Percentiles rank a stretch among this genome's conserved stretches.
phyloP scores from a whole-genome alignment of 202 grass and related monocot genomes.

The Panicum virgatum region DNA sequence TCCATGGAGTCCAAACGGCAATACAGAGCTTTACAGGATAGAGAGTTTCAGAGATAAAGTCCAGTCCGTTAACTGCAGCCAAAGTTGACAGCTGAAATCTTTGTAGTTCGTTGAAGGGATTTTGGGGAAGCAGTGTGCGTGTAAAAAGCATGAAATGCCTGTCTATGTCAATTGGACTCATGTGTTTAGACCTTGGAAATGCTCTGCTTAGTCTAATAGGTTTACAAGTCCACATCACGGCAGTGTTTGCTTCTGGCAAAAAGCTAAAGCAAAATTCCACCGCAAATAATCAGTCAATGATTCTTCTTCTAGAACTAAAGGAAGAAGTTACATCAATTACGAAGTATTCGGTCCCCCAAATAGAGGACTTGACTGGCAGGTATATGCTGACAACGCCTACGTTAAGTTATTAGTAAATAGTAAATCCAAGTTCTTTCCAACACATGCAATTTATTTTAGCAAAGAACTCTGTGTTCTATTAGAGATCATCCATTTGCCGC shows the following conservation, averaged over 20 bases:
- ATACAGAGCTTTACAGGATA: not conserved
- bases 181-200: conserved; percentile 32
- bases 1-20: not conserved
- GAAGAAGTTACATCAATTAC: not conserved
- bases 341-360: not conserved
- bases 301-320: conserved; percentile 38
- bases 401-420: not conserved
- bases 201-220: conserved; percentile 23
- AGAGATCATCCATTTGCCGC: not conserved
- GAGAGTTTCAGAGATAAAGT: not conserved
- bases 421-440: not conserved
- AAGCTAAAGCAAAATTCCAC: conserved; percentile 13
- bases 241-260: conserved; percentile 34
- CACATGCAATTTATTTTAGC: not conserved
- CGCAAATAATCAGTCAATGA: conserved; percentile 31
- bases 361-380: conserved; percentile 18
- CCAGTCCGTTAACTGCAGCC: conserved; percentile 31
- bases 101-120: conserved; percentile 5
- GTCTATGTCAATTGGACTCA: conserved; percentile 44
- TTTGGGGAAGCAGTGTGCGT: conserved; percentile 25
- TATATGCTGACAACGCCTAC: not conserved
- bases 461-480: not conserved
- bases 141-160: not conserved
- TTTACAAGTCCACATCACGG: conserved; percentile 12
- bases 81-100: conserved; percentile 45